Base-by-base conservation (phyloP, 73 alveolate species). In the Paramecium primaurelia region DNA sequence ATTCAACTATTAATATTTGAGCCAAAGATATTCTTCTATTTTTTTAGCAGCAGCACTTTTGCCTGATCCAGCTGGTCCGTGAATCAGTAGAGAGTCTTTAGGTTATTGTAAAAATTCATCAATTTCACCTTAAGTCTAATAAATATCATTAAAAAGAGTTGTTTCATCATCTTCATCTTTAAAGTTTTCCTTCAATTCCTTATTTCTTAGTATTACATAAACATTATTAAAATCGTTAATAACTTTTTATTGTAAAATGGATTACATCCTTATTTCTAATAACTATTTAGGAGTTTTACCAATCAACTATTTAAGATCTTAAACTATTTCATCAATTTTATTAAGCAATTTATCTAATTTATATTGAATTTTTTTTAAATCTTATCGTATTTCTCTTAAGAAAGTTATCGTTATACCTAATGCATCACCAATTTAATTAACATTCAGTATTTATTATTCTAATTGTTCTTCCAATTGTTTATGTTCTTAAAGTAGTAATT, bases 21-120 rank as follows among this genome's bases (percentile, higher is more conserved):
- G 69, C 88, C 88, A 75, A 9, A 75, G n/a, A 36, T 34, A 34
- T 34, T 75, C 58, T 75, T 75, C 88, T n/a, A 75, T 75, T 22
- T 37, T 75, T 75, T 20, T 75, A 32, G 88, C 88, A 4, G 88
- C 60, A 0, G 37, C 58, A 36, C 88, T 75, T 37, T 75, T 75
- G 10, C 88, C 88, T 37, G 88, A 75, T 14, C 88, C 88, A n/a
- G 88, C 88, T 6, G 58, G 59, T 14, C 88, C 88, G 37, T 75
- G 88, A 22, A 75, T 75, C n/a, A 75, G 25, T 0, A 68, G 6
- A 36, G 49, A 26, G 10, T 40, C 60, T 14, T 75, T 34, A 1
- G 38, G 20, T 30, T 75, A 37, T 22, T 22, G 10, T 14, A 75
- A 45, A 37, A 75, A 75, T 14, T 75, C 88, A 14, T 37, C 88